Evolutionary conservation across 1,284 basidiomycete species (phyloP).

Genomic region (Cryptococcus sp.): DNA sequence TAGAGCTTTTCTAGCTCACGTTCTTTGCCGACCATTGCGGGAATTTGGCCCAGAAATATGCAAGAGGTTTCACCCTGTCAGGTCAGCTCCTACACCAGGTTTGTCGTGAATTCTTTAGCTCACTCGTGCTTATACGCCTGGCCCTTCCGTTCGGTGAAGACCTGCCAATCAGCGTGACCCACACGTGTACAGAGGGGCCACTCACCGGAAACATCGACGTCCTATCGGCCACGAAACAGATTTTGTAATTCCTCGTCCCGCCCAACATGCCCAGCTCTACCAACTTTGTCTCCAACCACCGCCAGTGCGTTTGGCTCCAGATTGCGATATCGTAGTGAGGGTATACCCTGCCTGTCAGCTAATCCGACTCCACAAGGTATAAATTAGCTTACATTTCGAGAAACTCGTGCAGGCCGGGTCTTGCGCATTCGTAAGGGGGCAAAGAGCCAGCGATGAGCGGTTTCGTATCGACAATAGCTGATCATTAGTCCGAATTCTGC

Average conservation of each 20-base stretch:
- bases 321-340: constrained; percentile 79
- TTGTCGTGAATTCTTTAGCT: background rate
- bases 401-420: constrained; percentile 78
- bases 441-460: constrained; percentile 69
- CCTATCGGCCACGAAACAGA: constrained; percentile 65
- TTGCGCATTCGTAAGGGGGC: constrained; percentile 70
- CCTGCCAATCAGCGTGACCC: constrained; percentile 16
- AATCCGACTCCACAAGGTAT: background rate
- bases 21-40: constrained; percentile 71
- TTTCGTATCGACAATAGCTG: constrained; percentile 76
- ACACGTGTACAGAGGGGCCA: no score
- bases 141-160: constrained; percentile 63
- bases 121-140: constrained; percentile 67
- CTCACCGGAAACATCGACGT: constrained; percentile 78
- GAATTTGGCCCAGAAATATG: constrained; percentile 82
- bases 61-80: constrained; percentile 64
- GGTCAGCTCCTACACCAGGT: no score
- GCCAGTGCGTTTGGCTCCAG: constrained; percentile 76
- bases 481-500: constrained; percentile 1
- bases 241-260: constrained; percentile 58
- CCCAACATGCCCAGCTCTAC: constrained; percentile 82
- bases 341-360: constrained; percentile 52
- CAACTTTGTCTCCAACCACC: constrained; percentile 86
- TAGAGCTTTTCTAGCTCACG: constrained; percentile 19
- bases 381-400: constrained; percentile 45